phyloP scores from a whole-genome alignment of 345 rosid species.

The Fremontodendron californicum region DNA sequence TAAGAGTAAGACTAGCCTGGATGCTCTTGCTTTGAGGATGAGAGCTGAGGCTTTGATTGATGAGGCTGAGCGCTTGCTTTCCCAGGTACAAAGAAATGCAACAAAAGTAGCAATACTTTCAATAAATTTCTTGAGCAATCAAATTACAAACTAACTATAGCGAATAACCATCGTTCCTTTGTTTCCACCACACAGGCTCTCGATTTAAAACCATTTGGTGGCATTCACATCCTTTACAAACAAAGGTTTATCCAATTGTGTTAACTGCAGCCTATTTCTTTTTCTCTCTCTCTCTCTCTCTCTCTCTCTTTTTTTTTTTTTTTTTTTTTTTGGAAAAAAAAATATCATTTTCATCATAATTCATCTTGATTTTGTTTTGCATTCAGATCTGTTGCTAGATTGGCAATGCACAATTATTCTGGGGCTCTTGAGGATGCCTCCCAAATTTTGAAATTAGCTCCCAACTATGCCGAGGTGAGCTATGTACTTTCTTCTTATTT shows the following conservation, averaged over 20 bases:
- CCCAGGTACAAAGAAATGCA: slow-evolving; percentile 38
- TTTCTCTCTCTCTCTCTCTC: too few species aligned
- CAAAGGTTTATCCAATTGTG: slow-evolving; percentile 43
- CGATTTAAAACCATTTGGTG: slow-evolving; percentile 62
- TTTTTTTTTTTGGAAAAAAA: too few species aligned
- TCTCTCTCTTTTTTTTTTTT: too few species aligned
- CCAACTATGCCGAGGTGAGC: slow-evolving; percentile 56
- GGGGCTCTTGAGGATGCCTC: slow-evolving; percentile 81
- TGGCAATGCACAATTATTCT: slow-evolving; percentile 49
- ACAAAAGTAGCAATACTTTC: background rate
- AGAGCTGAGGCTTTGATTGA: slow-evolving; percentile 53
- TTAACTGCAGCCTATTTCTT: background rate
- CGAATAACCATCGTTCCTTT: background rate
- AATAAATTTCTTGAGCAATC: background rate
- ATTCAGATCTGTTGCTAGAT: slow-evolving; percentile 58
- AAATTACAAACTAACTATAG: background rate
- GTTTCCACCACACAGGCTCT: slow-evolving; percentile 47
- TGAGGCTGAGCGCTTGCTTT: slow-evolving; percentile 54
- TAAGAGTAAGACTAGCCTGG: slow-evolving; percentile 23
- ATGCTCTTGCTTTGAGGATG: slow-evolving; percentile 63
- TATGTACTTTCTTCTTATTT: background rate
- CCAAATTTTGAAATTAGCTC: slow-evolving; percentile 47
- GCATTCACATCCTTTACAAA: slow-evolving; percentile 62
- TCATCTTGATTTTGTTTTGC: slow-evolving; percentile 5
- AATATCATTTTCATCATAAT: background rate